A percentile compares a stretch with the other conserved stretches of the same genome.
These are phyloP conservation scores for Nakazawaea laoshanensis DNA, from an alignment of 805 yeast species.

Conservation along the genomic window DNA sequence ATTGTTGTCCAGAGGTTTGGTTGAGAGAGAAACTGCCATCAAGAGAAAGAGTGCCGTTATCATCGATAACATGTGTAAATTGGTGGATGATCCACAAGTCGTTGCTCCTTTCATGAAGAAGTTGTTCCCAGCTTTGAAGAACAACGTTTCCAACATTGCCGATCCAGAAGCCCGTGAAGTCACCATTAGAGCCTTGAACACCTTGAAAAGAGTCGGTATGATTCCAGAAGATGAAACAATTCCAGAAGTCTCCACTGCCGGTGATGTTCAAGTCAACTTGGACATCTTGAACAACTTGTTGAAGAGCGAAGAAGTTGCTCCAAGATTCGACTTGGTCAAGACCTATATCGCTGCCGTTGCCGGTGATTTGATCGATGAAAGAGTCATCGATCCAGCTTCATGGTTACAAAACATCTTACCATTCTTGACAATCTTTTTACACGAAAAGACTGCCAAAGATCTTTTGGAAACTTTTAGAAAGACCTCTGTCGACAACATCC, in stretches of 20 bases:
- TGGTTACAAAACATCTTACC: constrained; percentile 89
- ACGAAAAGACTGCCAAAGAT: constrained; percentile 85
- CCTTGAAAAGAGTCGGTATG: constrained; percentile 98
- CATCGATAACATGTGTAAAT: constrained; percentile 99
- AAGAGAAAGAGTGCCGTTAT: constrained; percentile 99
- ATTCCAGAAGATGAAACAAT: constrained; percentile 81
- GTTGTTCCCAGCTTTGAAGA: constrained; percentile 92
- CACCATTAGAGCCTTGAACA: constrained; percentile 92
- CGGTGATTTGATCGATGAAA: constrained; percentile 98
- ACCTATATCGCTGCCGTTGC: constrained; percentile 91
- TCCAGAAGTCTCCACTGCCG: constrained; percentile 98
- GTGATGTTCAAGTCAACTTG: constrained; percentile 87
- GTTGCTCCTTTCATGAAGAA: constrained; percentile 98
- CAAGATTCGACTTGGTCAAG: constrained; percentile 73
- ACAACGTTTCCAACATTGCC: constrained; percentile 93
- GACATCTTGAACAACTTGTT: constrained; percentile 71
- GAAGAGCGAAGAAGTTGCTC: constrained; percentile 56
- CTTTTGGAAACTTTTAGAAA: constrained; percentile 91
- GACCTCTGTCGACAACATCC: constrained; percentile 96
- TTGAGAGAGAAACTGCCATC: constrained; percentile 99
- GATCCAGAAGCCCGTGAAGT: constrained; percentile 99
- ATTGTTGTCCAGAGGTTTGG: constrained; percentile 97
- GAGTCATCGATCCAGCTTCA: constrained; percentile 84
- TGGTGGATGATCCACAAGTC: constrained; percentile 99
- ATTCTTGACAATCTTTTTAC: constrained; percentile 92